Evolutionary conservation across 257 asterid species (phyloP).

Genomic region (Gentiana macrophylla): DNA sequence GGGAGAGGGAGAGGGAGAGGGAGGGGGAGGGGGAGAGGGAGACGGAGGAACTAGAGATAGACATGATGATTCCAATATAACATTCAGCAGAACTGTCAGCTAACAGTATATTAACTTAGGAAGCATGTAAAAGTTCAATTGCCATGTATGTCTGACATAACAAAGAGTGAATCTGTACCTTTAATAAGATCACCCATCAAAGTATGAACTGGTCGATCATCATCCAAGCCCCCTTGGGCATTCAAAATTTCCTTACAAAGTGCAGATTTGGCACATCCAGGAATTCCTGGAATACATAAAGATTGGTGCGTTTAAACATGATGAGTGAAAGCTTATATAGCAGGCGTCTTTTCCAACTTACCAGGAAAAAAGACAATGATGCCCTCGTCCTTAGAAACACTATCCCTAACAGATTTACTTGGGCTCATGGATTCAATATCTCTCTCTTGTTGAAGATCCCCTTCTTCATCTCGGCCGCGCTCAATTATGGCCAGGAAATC

Average conservation of each 20-base stretch:
- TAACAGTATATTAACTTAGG: neutral
- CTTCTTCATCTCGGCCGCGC: conserved; percentile 83
- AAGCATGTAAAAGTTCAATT: neutral
- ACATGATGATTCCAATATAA: too few species aligned
- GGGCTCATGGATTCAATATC: conserved; percentile 43
- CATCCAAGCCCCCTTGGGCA: conserved; percentile 67
- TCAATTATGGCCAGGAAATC: conserved; percentile 73
- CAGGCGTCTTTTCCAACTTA: conserved; percentile 7
- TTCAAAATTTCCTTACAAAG: conserved; percentile 75
- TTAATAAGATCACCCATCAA: conserved; percentile 97
- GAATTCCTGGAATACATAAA: conserved; percentile 53
- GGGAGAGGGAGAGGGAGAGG: too few species aligned
- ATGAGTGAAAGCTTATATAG: conserved; percentile 9
- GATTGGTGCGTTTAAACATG: conserved; percentile 15
- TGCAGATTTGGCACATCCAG: conserved; percentile 98
- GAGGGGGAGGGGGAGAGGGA: too few species aligned
- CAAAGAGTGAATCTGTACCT: conserved; percentile 35
- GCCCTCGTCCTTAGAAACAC: conserved; percentile 65
- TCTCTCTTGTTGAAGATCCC: conserved; percentile 65
- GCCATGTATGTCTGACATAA: neutral
- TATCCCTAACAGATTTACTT: conserved; percentile 40
- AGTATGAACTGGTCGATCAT: conserved; percentile 80
- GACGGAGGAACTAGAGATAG: too few species aligned
- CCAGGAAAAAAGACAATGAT: conserved; percentile 96
- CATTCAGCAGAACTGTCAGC: too few species aligned